Base-by-base conservation (phyloP, 2,329 filamentous ascomycete species). In the Bipolaris oryzae region DNA sequence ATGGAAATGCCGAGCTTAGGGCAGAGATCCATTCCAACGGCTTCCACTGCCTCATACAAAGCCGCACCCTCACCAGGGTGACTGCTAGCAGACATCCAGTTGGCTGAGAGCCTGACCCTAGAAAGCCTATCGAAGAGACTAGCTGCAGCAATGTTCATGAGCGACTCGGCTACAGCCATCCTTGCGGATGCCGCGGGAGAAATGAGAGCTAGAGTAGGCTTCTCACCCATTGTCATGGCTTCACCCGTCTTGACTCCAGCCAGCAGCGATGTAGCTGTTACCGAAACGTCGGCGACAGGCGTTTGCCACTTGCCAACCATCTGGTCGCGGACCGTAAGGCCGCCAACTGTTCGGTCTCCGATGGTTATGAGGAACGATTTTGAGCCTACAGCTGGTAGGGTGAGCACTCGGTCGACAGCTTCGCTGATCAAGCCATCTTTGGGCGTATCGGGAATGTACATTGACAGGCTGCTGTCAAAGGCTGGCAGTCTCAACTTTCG, bases 301-400 rank as follows among this genome's bases (percentile, higher is more conserved):
- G 89, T 90, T 75, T 98, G 95, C 94, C 94, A 98, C 48, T 91
- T 92, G 1, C 95, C 95, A 51, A 97, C 94, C 86, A 98, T 93
- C 76, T 98, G 95, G 73, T 98, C 95, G 62, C 93, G 86, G 9
- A 89, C 87, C 7, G 91, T 92, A 55, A 98, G 83, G 48, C 94
- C 95, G 63, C 94, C 94, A 28, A 98, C 93, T 25, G 90, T 92
- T 60, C 95, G 87, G 76, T 98, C 95, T 47, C 90, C 93, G 64
- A 98, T 99, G 1, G 95, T 98, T 71, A 99, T 97, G 35, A 99
- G 83, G 81, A 98, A 99, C 20, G 89, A 92, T 78, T 98, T 98
- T 20, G 93, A 97, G n/a, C 92, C 94, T 20, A 98, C 95, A 1
- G 93, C 86, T 18, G 95, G 94, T 50, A 98, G 82, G 47, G 87